Evolutionary conservation across 2,329 filamentous ascomycete species (phyloP).

Genomic region (Monilinia fructigena): DNA sequence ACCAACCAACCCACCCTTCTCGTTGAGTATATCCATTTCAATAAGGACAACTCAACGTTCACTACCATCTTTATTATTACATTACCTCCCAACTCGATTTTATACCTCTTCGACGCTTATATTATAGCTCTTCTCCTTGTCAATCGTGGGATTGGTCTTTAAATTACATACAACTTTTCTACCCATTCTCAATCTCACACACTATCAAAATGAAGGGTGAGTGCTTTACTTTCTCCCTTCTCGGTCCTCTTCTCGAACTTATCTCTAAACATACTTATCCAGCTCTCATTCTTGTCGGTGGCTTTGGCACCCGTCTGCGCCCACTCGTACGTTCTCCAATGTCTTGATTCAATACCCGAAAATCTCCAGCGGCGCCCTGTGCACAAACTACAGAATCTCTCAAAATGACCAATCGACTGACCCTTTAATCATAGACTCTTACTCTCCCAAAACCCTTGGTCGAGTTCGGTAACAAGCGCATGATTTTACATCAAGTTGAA

Average conservation of each 20-base stretch:
- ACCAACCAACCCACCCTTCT: too few species aligned
- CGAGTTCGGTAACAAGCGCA: slow-evolving; percentile 97
- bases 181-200: slow-evolving; percentile 21
- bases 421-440: slow-evolving; percentile 64
- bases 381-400: slow-evolving; percentile 22
- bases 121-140: slow-evolving; percentile 1
- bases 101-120: background rate
- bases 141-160: slow-evolving; percentile 27
- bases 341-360: slow-evolving; percentile 27
- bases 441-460: slow-evolving; percentile 96
- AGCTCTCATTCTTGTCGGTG: slow-evolving; percentile 99
- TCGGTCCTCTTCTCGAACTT: background rate
- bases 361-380: slow-evolving; percentile 13
- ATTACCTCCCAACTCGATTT: background rate
- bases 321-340: slow-evolving; percentile 69
- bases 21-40: slow-evolving; percentile 10
- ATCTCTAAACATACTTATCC: slow-evolving; percentile 30
- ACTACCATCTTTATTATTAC: background rate
- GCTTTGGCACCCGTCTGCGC: slow-evolving; percentile 95
- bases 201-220: slow-evolving; percentile 40
- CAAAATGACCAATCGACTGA: slow-evolving; percentile 34
- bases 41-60: slow-evolving; percentile 9
- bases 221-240: slow-evolving; percentile 15
- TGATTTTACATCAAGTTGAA: slow-evolving; percentile 98
- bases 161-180: slow-evolving; percentile 17